Evolutionary conservation across 2,329 filamentous ascomycete species (phyloP).

Genomic region (Microsporum ferrugineum): DNA sequence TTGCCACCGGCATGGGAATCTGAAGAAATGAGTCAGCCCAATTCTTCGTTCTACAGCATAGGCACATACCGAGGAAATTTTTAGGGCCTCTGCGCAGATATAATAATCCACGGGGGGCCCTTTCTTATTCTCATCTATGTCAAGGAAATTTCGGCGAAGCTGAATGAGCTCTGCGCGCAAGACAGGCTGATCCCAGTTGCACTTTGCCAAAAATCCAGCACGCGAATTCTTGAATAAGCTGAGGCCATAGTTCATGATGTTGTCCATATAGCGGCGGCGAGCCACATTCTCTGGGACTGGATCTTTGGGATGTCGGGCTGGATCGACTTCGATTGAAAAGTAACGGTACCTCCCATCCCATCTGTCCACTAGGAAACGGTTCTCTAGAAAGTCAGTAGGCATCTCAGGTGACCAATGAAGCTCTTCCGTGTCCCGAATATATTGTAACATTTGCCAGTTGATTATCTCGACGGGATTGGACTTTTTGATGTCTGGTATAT

Average conservation of each 20-base stretch:
- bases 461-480: conserved; percentile 23
- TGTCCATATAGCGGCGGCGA: conserved; percentile 39
- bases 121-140: conserved; percentile 48
- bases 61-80: conserved; percentile 58
- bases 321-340: conserved; percentile 36
- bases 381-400: conserved; percentile 30
- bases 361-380: conserved; percentile 46
- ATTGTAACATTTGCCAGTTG: conserved; percentile 33
- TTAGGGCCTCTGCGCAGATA: conserved; percentile 65
- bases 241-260: conserved; percentile 73
- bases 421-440: conserved; percentile 28
- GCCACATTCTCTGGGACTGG: conserved; percentile 25
- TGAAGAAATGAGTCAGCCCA: conserved; percentile 25
- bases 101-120: conserved; percentile 44
- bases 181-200: conserved; percentile 66
- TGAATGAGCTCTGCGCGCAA: conserved; percentile 62
- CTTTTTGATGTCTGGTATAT: neutral
- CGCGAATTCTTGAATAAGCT: conserved; percentile 59
- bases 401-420: conserved; percentile 37
- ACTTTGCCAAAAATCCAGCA: conserved; percentile 35
- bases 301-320: conserved; percentile 23
- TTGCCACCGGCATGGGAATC: conserved; percentile 58
- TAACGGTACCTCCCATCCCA: conserved; percentile 49
- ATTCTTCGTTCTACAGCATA: conserved; percentile 13
- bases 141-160: conserved; percentile 72